A percentile compares a stretch with the other conserved stretches of the same genome.
Conservation (phyloP, 2,329 filamentous ascomycete genomes). For the Stagonosporopsis chrysanthemi region DNA sequence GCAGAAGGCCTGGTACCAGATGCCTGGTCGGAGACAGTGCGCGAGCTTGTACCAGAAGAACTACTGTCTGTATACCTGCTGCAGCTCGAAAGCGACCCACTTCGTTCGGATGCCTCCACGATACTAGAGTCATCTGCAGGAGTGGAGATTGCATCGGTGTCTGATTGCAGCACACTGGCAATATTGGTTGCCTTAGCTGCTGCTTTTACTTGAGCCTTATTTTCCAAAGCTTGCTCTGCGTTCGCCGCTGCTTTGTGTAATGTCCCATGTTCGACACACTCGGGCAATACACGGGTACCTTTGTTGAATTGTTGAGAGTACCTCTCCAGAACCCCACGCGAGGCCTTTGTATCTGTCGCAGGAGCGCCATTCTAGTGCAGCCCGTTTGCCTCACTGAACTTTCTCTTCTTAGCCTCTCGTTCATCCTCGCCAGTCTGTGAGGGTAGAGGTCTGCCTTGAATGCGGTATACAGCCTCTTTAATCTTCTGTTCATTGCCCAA, state of each 20-base stretch:
- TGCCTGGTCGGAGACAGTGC: neutral
- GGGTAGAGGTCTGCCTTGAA: constrained; percentile 54
- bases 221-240: neutral
- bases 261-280: neutral
- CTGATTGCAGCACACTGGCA: neutral
- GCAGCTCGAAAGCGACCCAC: neutral
- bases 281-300: too few relatives aligned
- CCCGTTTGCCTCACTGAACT: constrained; percentile 37
- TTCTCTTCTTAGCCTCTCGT: constrained; percentile 45
- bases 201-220: neutral
- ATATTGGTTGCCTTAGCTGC: neutral
- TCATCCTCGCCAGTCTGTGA: constrained; percentile 29
- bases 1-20: neutral
- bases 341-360: neutral
- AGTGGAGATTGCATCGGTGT: neutral
- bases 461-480: constrained; percentile 77
- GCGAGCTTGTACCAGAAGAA: neutral
- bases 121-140: neutral
- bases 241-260: neutral
- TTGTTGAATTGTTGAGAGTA: too few relatives aligned
- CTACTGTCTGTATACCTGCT: neutral
- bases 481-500: constrained; percentile 74
- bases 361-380: constrained; percentile 10
- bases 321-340: neutral
- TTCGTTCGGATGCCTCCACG: neutral